Evolutionary conservation across 176 grass and related monocot species (phyloP).

Genomic region (Carex scoparia): DNA sequence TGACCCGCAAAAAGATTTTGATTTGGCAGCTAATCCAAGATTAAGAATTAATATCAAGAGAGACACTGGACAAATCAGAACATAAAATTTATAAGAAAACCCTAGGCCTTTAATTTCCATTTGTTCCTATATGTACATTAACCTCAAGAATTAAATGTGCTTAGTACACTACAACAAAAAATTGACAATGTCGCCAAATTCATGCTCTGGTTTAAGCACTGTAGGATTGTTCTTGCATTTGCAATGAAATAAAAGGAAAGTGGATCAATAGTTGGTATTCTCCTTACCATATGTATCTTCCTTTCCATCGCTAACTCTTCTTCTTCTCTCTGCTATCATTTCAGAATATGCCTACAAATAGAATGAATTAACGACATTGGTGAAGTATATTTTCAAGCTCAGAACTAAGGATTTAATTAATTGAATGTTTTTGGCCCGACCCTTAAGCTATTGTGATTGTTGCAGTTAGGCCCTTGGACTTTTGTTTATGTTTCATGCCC

Average conservation of each 20-base stretch:
- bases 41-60: neutral
- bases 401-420: neutral
- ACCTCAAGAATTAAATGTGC: neutral
- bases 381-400: neutral
- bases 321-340: slow-evolving; percentile 89
- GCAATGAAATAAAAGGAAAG: neutral
- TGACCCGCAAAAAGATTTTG: neutral
- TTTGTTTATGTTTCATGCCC: neutral
- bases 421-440: neutral
- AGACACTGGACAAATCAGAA: neutral
- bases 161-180: neutral
- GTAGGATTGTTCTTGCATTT: neutral
- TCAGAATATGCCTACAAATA: slow-evolving; percentile 69
- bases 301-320: slow-evolving; percentile 60
- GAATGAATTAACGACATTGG: neutral
- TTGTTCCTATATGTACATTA: slow-evolving; percentile 13
- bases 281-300: slow-evolving; percentile 92
- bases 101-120: neutral
- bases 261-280: slow-evolving; percentile 23
- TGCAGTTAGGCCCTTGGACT: neutral
- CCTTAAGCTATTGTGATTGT: neutral
- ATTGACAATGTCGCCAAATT: neutral
- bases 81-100: neutral
- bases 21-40: neutral
- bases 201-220: neutral